phyloP scores from a whole-genome alignment of 2,329 filamentous ascomycete species.

The Ophiostoma novo-ulmi region DNA sequence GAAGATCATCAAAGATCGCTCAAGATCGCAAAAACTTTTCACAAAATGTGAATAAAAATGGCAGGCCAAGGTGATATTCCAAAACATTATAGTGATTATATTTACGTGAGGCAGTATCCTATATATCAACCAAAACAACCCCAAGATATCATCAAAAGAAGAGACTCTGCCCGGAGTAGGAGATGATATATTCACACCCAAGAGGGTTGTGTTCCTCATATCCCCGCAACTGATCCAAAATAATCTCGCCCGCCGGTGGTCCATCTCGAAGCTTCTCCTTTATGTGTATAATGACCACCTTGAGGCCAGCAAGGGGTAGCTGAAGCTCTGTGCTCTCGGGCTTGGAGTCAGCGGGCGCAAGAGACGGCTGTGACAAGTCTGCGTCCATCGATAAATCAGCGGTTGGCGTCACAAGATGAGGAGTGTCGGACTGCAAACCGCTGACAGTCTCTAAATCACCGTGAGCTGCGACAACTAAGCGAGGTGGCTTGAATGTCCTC shows the following conservation, averaged over 20 bases:
- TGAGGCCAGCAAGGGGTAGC: conserved; percentile 63
- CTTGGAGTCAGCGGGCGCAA: background rate
- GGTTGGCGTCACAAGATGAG: conserved; percentile 45
- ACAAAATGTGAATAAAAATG: too few relatives aligned
- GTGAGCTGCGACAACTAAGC: conserved; percentile 24
- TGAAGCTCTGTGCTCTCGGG: conserved; percentile 18
- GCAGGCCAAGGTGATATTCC: too few relatives aligned
- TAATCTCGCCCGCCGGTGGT: conserved; percentile 57
- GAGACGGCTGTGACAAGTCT: conserved; percentile 11
- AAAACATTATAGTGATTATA: background rate
- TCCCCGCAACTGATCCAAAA: conserved; percentile 62
- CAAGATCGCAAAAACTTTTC: too few relatives aligned
- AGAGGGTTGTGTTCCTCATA: conserved; percentile 61
- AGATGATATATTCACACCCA: conserved; percentile 75
- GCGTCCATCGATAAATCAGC: conserved; percentile 37
- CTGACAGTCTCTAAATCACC: conserved; percentile 10
- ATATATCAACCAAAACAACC: too few relatives aligned
- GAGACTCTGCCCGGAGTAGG: conserved; percentile 58
- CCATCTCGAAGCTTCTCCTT: conserved; percentile 80
- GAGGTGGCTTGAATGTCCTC: conserved; percentile 39
- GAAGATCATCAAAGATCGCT: background rate
- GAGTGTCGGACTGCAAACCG: conserved; percentile 31
- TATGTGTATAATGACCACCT: conserved; percentile 85
- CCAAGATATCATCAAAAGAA: conserved; percentile 39
- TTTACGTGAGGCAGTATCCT: too few relatives aligned